Evolutionary conservation across 768 basidiomycete genomes (phyloP), one percentile per base, ranked within the genome.

Genomic region (Lactifluus piperatus): DNA sequence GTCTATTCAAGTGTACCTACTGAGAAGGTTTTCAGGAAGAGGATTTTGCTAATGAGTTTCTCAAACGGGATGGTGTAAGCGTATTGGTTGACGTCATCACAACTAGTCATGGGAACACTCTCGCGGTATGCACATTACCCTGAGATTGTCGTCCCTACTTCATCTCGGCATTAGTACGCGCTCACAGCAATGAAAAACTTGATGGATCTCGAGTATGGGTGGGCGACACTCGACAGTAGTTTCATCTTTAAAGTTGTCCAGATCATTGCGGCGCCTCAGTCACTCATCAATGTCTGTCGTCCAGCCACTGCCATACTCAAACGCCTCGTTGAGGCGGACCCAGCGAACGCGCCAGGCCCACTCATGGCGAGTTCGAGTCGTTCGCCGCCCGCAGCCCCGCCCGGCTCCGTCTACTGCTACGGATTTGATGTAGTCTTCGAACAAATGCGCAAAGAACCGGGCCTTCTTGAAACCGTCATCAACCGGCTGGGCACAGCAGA

Each of bases 301-400:
- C 94, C 93, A 34, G 93, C 92, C 1, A 93, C 90, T 44, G 84
- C 88, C 34, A 94, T 95, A 56, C 77, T 94, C 62, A 91, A 91
- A 73, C 87, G 86, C 63, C 81, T 95, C 22, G 91, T 93, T 14
- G 91, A 93, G 70, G 91, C 91, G 9, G 88, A 91, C 66, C 86
- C 91, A 18, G 73, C 78, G 64, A 84, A 75, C 60, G 81, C 82
- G 18, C 81, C 87, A 1, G 83, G 82, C 18, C 76, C 80, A 2
- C 68, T 79, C 48, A 60, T 76, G 41, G 77, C 84, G 13, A 80
- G 84, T 66, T 83, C 86, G 22, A 88, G 86, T 66, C 77, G 75
- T 63, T 70, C 70, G 43, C 77, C 77, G 8, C 80, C 86, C 3
- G 65, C 68, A 30, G 71, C 76, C 3, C 80, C 81, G 5, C 80